Base-by-base conservation (phyloP, 495 filamentous ascomycete genomes). In the Penicillium riverlandense region DNA sequence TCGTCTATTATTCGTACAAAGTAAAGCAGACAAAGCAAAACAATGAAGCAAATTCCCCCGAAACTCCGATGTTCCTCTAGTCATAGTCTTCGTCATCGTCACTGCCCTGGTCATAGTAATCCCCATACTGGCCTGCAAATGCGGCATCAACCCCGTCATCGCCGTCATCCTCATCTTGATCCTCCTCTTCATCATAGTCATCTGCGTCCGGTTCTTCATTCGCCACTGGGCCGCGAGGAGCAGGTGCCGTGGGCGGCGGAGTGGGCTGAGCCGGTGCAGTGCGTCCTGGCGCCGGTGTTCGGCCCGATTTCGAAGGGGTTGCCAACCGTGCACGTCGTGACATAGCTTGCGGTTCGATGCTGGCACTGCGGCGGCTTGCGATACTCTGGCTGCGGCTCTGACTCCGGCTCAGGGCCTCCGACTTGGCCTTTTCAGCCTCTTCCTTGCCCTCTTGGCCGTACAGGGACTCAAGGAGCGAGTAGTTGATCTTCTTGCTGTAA, bases 401-500 rank as follows among this genome's bases (percentile, higher is more conserved):
- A 43, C 63, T 66, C 22, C 67, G 61, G 38, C 58, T 60, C 35
- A 55, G 16, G 38, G 52, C 63, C 35, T 67, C 66, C 36, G 36
- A 38, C 47, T 69, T 65, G 7, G 63, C 34, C 22, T 61, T 61
- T 29, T 54, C 57, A 5, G 43, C 38, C n/a, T 22, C 22, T 22
- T 63, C 60, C 10, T 39, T 45, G 7, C 54, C 60, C 44, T 66
- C 63, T 33, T 63, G 57, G 9, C 62, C 67, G 41, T 65, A 73
- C 0, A 73, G 37, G 0, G 58, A 59, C 42, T 82, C 74, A 29
- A 88, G 74, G 10, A 79, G 73, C 35, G 80, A 80, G 57, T 94
- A 95, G 45, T 95, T 88, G 51, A 96, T 88, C 53, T 88, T 85
- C 57, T 83, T 88, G 52, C 80, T 86, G 59, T 81, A 88, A 0